Evolutionary conservation across 495 filamentous ascomycete species (phyloP), one percentile per base, ranked within the genome.

Genomic region (Lichina pygmaea): DNA sequence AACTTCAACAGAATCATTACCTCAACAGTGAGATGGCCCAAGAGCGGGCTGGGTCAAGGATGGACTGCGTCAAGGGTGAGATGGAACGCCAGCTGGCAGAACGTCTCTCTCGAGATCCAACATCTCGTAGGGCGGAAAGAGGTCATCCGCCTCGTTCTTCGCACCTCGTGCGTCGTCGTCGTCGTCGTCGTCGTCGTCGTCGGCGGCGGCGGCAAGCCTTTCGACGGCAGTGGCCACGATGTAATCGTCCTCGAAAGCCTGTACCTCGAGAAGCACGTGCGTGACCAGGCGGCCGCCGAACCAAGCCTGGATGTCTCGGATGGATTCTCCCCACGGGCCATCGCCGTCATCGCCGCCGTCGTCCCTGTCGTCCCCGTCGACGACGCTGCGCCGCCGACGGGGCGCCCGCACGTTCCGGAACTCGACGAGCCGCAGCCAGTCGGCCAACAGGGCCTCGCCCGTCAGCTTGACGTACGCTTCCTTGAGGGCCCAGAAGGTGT

Each of bases 381-480:
- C 13, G 36, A 39, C 13, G 47, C 7, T 50, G 45, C n/a, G 50
- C 54, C 41, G 56, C 6, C 66, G 57, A 8, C 51, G 55, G 7
- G 77, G 76, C 3, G 69, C 67, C 34, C 68, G 55, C 7, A 80
- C 74, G 46, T 78, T 68, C 42, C 61, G 57, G 46, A 86, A 82
- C 49, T 80, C 73, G 37, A 83, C 53, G 15, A 77, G 64, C 45
- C 65, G 62, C 46, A 93, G 56, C 84, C 83, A 93, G 3, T 67
- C 63, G 4, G 84, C 84, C 34, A 92, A 61, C 43, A 94, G 62
- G 13, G 81, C 85, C 52, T 92, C 84, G 32, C 85, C 85, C 8
- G 81, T 83, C 70, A 94, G 72, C 68, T 94, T 94, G 50, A 94
- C 73, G 60, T 85, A 94, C 0, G 85, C 80, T 60, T 93, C 85